A percentile compares a stretch with the other conserved stretches of the same genome.
phyloP scores from a whole-genome alignment of 345 rosid genomes.

The Cochlearia excelsa region DNA sequence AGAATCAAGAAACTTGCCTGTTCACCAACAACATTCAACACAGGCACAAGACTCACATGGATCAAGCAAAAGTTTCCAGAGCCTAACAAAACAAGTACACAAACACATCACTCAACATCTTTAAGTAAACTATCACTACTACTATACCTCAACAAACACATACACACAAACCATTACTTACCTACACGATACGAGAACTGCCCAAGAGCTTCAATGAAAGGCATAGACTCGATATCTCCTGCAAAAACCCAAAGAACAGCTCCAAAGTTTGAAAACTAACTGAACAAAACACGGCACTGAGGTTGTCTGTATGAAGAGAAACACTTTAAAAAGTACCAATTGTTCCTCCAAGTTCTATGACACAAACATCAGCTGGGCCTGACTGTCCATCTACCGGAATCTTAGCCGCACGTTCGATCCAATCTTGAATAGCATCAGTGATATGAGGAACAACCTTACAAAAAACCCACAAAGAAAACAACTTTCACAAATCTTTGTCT shows the following conservation, averaged over 20 bases:
- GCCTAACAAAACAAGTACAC: conserved; percentile 42
- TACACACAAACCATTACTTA: conserved; percentile 36
- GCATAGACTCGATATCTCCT: conserved; percentile 99
- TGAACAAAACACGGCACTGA: conserved; percentile 8
- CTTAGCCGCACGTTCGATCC: conserved; percentile 87
- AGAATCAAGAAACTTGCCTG: conserved; percentile 52
- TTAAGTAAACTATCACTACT: background rate
- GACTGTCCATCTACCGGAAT: conserved; percentile 85
- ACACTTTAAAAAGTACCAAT: conserved; percentile 48
- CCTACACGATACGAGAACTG: conserved; percentile 94
- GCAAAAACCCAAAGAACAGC: conserved; percentile 28
- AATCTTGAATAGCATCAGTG: conserved; percentile 92
- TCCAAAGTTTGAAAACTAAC: conserved; percentile 6
- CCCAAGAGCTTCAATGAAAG: conserved; percentile 93
- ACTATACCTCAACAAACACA: conserved; percentile 10
- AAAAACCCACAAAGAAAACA: background rate
- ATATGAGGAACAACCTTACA: conserved; percentile 95
- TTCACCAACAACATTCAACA: conserved; percentile 92
- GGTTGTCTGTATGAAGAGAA: conserved; percentile 8
- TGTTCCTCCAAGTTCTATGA: conserved; percentile 97
- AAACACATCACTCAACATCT: conserved; percentile 11
- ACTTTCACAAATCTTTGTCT: background rate
- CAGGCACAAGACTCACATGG: conserved; percentile 99
- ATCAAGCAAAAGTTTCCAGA: conserved; percentile 85
- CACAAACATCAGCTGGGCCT: conserved; percentile 93